Base-by-base conservation (phyloP, 2,329 filamentous ascomycete genomes). In the Colletotrichum salicis region DNA sequence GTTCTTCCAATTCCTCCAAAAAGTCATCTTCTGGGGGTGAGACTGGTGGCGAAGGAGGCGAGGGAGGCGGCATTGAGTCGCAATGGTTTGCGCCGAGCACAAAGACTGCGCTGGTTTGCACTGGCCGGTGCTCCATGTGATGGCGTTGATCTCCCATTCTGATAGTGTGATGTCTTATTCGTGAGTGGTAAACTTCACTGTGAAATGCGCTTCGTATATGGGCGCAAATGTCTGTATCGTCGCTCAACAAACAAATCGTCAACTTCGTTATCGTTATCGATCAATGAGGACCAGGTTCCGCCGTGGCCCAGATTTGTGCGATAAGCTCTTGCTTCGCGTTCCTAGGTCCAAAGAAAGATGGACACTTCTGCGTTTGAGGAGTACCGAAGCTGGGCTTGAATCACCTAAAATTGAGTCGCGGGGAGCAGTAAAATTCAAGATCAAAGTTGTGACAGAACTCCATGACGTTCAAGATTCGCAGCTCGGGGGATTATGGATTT, bases 81-180 rank as follows among this genome's bases (percentile, higher is more conserved):
- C 79, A 79, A 41, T 82, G 79, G n/a, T 79, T 77, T 29, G 77
- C 76, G 22, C 83, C 81, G 29, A 87, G 81, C 11, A 88, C 78
- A 52, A 86, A 85, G 29, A 88, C 85, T 33, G 86, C 84, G 75
- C 85, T 87, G 71, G 84, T 87, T 76, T 88, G 86, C 27, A 88
- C 84, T 4, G 82, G 84, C n/a, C 81, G 81, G 67, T 83, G 81
- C 68, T 83, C 79, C 37, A 37, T 57, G 24, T 60, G 65, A 19
- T 60, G 65, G 13, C 71, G 71, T 29, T 57, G 68, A 27, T 74
- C 71, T 31, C 67, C 71, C 73, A 74, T 74, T 24, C 22, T 71
- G 29, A 54, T 60, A 29, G 13, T 13, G 27, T 12, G 4, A 15
- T 37, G 29, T 51, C 41, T 19, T 51, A 2, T 5, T 29, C 15